These are phyloP conservation scores for Plasmodium yoelii DNA, from an alignment of 169 alveolate species.

Conservation along the genomic window DNA sequence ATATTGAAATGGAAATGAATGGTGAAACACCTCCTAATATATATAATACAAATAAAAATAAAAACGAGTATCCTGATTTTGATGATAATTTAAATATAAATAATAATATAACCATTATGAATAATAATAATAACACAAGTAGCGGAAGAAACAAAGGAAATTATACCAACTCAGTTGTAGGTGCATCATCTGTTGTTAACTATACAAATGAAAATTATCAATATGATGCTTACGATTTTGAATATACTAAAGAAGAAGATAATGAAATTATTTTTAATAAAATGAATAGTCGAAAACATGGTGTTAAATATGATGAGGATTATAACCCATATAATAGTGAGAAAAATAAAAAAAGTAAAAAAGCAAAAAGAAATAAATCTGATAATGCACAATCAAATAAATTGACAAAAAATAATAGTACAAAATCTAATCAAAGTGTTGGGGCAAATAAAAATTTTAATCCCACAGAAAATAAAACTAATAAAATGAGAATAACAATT, in stretches of 20 bases:
- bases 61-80: slow-evolving; percentile 2
- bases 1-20: slow-evolving; percentile 82
- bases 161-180: background rate
- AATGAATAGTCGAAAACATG: slow-evolving; percentile 20
- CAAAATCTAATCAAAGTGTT: background rate
- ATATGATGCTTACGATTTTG: slow-evolving; percentile 9
- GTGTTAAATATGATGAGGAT: slow-evolving; percentile 31
- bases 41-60: slow-evolving; percentile 7
- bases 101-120: background rate
- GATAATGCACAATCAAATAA: background rate
- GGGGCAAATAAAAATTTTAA: background rate
- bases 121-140: background rate
- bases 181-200: background rate
- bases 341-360: slow-evolving; percentile 27
- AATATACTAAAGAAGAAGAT: slow-evolving; percentile 21
- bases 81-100: slow-evolving; percentile 9
- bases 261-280: slow-evolving; percentile 9
- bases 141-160: background rate
- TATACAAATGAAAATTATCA: slow-evolving; percentile 11
- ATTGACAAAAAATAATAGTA: background rate
- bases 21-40: slow-evolving; percentile 81
- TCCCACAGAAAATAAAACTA: background rate
- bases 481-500: no score
- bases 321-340: slow-evolving; percentile 34
- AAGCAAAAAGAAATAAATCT: slow-evolving; percentile 10